Conservation (phyloP, 495 filamentous ascomycete species). For the Neurospora sp. region DNA sequence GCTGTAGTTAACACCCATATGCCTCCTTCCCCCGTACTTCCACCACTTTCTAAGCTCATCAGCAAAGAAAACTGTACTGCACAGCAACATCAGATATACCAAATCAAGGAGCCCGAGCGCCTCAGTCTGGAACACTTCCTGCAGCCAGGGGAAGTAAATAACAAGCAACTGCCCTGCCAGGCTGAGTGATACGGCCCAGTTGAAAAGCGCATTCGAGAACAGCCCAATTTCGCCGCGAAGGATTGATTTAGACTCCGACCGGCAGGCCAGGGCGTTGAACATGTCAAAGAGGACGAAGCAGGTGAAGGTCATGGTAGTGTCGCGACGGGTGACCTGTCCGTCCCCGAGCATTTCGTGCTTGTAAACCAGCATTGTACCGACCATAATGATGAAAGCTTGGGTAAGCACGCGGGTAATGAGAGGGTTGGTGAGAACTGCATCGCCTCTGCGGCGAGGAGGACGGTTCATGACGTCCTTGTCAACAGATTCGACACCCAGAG, state of each 20-base stretch:
- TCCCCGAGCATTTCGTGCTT: slow-evolving; percentile 77
- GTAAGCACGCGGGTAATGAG: slow-evolving; percentile 77
- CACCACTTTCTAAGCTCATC: slow-evolving; percentile 84
- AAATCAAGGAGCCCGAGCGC: slow-evolving; percentile 65
- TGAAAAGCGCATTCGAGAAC: slow-evolving; percentile 86
- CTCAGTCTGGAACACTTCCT: slow-evolving; percentile 93
- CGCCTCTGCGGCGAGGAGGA: slow-evolving; percentile 73
- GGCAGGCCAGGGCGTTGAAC: slow-evolving; percentile 93
- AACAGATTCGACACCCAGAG: slow-evolving; percentile 89
- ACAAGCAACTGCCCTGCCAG: slow-evolving; percentile 79
- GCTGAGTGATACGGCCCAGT: slow-evolving; percentile 80
- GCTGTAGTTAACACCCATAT: slow-evolving; percentile 34
- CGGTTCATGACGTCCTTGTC: slow-evolving; percentile 90
- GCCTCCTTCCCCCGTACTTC: slow-evolving; percentile 34
- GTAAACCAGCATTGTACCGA: slow-evolving; percentile 85
- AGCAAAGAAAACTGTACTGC: slow-evolving; percentile 87
- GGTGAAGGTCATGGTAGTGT: slow-evolving; percentile 99
- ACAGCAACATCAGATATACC: slow-evolving; percentile 55
- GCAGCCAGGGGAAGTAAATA: slow-evolving; percentile 87
- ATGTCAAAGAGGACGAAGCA: slow-evolving; percentile 98
- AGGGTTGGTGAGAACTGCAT: slow-evolving; percentile 74
- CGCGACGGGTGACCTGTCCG: slow-evolving; percentile 73
- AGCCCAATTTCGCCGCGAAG: slow-evolving; percentile 75
- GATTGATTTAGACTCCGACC: slow-evolving; percentile 81
- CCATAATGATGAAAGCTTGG: slow-evolving; percentile 82